Percentiles rank a stretch among this genome's conserved stretches.
phyloP scores from a whole-genome alignment of 805 yeast genomes.

The Candida caryicola region DNA sequence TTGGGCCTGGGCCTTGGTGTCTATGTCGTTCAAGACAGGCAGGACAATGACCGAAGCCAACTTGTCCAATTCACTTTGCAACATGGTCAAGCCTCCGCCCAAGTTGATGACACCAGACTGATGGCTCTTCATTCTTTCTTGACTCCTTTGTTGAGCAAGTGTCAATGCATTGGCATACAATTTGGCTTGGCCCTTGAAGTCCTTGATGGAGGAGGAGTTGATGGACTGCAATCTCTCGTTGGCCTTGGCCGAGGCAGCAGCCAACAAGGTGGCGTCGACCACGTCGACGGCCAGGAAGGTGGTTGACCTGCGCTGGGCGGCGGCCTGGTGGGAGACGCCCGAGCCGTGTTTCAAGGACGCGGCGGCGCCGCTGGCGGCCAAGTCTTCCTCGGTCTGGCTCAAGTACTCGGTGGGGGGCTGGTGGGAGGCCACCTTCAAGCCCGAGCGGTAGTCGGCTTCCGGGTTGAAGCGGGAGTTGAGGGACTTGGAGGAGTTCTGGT shows the following conservation, averaged over 20 bases:
- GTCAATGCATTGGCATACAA: slow-evolving; percentile 72
- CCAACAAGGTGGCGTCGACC: slow-evolving; percentile 46
- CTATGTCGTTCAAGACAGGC: slow-evolving; percentile 78
- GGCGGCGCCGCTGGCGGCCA: slow-evolving; percentile 57
- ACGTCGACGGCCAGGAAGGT: slow-evolving; percentile 42
- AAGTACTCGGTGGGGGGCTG: slow-evolving; percentile 27
- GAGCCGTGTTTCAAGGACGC: slow-evolving; percentile 48
- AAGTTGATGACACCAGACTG: slow-evolving; percentile 61
- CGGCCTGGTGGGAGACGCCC: slow-evolving; percentile 23
- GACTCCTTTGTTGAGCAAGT: slow-evolving; percentile 67
- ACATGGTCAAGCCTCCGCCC: slow-evolving; percentile 85
- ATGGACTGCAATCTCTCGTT: slow-evolving; percentile 35
- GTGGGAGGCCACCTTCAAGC: slow-evolving; percentile 19
- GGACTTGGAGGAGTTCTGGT: slow-evolving; percentile 37
- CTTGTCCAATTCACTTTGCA: slow-evolving; percentile 69
- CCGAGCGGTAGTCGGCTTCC: slow-evolving; percentile 39
- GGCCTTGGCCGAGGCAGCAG: slow-evolving; percentile 50
- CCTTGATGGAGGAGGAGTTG: slow-evolving; percentile 23
- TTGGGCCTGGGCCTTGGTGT: slow-evolving; percentile 66
- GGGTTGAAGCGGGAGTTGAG: slow-evolving; percentile 43
- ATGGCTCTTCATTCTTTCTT: slow-evolving; percentile 48
- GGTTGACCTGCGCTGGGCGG: slow-evolving; percentile 27
- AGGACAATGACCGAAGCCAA: slow-evolving; percentile 77
- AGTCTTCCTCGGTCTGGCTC: slow-evolving; percentile 40
- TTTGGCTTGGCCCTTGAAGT: slow-evolving; percentile 46